Evolutionary conservation across 257 asterid species (phyloP).

Genomic region (Primulina huaijiensis): DNA sequence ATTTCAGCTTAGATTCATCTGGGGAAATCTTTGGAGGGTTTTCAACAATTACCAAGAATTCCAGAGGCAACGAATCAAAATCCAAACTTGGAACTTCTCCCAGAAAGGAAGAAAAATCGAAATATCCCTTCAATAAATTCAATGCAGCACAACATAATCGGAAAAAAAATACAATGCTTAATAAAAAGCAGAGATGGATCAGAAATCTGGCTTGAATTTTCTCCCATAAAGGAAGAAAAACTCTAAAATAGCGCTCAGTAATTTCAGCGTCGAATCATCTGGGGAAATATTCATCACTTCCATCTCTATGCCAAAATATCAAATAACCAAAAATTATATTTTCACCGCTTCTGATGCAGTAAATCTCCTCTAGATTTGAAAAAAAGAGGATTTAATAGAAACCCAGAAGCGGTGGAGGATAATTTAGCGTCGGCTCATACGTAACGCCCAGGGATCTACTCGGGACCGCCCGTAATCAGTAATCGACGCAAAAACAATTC

Average conservation of each 20-base stretch:
- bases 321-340: constrained; percentile 8
- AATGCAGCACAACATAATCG: background rate
- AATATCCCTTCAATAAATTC: background rate
- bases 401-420: constrained; percentile 34
- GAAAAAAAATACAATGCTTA: background rate
- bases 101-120: too few species aligned
- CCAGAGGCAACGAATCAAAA: too few species aligned
- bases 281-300: constrained; percentile 80
- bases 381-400: constrained; percentile 11
- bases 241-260: constrained; percentile 57
- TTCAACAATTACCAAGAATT: too few species aligned
- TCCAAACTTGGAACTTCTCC: background rate
- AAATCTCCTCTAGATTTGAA: constrained; percentile 16
- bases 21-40: background rate
- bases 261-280: constrained; percentile 86
- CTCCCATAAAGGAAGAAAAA: constrained; percentile 31
- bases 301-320: constrained; percentile 31
- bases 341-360: constrained; percentile 44
- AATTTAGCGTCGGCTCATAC: constrained; percentile 46
- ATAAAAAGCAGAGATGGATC: constrained; percentile 41
- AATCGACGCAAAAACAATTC: constrained; percentile 47
- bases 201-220: constrained; percentile 71
- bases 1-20: too few species aligned
- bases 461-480: constrained; percentile 76
- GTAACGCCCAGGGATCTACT: constrained; percentile 4